Base-by-base conservation (phyloP, 2,329 filamentous ascomycete genomes). In the Metarhizium sp. region DNA sequence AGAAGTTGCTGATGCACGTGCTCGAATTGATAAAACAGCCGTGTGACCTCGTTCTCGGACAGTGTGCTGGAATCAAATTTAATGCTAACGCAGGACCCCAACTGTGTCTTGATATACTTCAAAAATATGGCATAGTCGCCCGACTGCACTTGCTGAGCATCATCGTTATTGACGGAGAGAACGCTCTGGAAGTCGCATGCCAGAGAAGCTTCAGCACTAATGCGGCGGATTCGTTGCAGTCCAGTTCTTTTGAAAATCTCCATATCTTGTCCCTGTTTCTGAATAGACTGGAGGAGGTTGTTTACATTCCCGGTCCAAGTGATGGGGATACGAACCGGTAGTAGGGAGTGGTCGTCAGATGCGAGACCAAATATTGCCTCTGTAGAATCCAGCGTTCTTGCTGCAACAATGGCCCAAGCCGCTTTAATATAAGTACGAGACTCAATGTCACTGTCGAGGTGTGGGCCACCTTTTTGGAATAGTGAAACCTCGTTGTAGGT, bases 141-240 rank as follows among this genome's bases (percentile, higher is more conserved):
- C 18, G 14, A 25, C 16, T 45, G 42, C 18, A 6, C n/a, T 4
- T 20, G 42, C 2, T 45, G 16, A 18, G 16, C 16, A 25, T 45
- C 42, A 11, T 45, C 18, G 18, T 45, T 7, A 18, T 45, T 45
- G 42, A 25, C 11, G 7, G 42, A 45, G n/a, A 61, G 46, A 6
- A 61, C 42, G 1, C 58, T 59, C 29, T 59, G 56, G 40, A 61
- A 61, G 34, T 53, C 53, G 34, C 58, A 57, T 25, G 43, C 59
- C 20, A 54, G 5, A 4, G 51, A 49, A 7, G 59, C 45, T 14
- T 61, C 52, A 3, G 50, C 34, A 16, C 50, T 45, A 2, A 60
- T 34, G 10, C 58, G 53, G 11, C 57, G 57, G 76, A 51, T 60
- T 38, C 65, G 59, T 3, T 64, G 61, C 2, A 70, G 48, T 32